Conservation (phyloP, 805 yeast genomes). For the Nakazawaea sp. region DNA sequence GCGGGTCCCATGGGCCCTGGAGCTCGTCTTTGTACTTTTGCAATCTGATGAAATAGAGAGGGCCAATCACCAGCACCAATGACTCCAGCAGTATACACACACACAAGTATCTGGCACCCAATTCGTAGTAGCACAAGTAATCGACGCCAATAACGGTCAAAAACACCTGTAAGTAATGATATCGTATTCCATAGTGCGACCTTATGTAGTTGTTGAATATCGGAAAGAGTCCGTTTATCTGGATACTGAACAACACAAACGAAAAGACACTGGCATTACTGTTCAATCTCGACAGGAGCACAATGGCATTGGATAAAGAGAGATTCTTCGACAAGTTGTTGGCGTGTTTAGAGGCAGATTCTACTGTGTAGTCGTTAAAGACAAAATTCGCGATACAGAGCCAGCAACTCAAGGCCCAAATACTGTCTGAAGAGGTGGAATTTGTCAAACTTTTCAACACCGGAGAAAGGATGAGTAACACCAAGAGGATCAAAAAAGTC, state of each 20-base stretch:
- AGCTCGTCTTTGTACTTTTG: conserved; percentile 80
- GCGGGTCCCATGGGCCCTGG: conserved; percentile 93
- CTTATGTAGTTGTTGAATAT: conserved; percentile 58
- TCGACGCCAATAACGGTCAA: conserved; percentile 24
- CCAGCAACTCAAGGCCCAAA: conserved; percentile 88
- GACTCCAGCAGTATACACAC: conserved; percentile 47
- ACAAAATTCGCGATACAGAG: conserved; percentile 62
- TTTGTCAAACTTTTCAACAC: conserved; percentile 81
- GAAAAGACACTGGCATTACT: conserved; percentile 76
- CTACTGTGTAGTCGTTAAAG: conserved; percentile 61
- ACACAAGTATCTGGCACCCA: conserved; percentile 24
- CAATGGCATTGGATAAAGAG: conserved; percentile 79
- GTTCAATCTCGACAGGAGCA: conserved; percentile 79
- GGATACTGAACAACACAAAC: conserved; percentile 68
- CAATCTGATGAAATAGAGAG: conserved; percentile 60
- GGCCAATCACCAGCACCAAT: conserved; percentile 49
- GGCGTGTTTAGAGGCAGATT: conserved; percentile 19
- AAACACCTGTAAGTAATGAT: conserved; percentile 25
- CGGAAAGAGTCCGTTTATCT: conserved; percentile 69
- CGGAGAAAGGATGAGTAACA: conserved; percentile 77
- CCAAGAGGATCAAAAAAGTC: conserved; percentile 58
- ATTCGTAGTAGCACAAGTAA: conserved; percentile 26
- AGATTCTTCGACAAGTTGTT: conserved; percentile 69
- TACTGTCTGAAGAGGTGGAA: conserved; percentile 88
- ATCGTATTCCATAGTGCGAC: conserved; percentile 22